Percentiles rank a stretch among this genome's conserved stretches.
These are phyloP conservation scores for Bipolaris gigantea DNA, from an alignment of 2,329 filamentous ascomycete genomes.

Conservation along the genomic window DNA sequence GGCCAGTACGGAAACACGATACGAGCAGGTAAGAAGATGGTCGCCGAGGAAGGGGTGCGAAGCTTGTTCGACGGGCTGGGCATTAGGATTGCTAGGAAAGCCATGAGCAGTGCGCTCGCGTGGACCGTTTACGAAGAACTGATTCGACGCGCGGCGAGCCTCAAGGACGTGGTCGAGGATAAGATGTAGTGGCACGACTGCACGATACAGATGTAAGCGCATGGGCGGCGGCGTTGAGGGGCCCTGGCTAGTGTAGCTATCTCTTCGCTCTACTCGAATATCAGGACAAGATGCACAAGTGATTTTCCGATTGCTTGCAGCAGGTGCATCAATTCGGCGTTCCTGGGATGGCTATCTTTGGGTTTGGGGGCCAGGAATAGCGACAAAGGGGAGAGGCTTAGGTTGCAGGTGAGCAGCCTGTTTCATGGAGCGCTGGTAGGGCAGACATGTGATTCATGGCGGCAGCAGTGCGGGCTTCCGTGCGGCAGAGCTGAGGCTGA, in stretches of 20 bases:
- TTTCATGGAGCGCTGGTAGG: slow-evolving; percentile 26
- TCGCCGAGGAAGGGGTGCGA: slow-evolving; percentile 76
- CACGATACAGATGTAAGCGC: slow-evolving; percentile 6
- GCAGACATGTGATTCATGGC: background rate
- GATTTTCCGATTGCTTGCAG: background rate
- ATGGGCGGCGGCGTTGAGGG: slow-evolving; percentile 10
- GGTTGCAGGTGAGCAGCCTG: slow-evolving; percentile 1
- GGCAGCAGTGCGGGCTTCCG: too few species aligned
- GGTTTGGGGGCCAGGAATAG: slow-evolving; percentile 4
- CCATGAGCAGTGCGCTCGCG: slow-evolving; percentile 87
- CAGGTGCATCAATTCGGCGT: background rate
- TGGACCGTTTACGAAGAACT: slow-evolving; percentile 98
- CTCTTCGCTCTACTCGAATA: slow-evolving; percentile 10
- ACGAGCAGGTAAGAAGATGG: slow-evolving; percentile 74
- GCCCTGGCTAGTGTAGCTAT: slow-evolving; percentile 4
- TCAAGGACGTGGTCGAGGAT: slow-evolving; percentile 34
- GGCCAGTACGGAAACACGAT: slow-evolving; percentile 79
- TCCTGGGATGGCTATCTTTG: background rate
- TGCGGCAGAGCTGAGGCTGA: slow-evolving; percentile 8
- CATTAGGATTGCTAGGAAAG: slow-evolving; percentile 86
- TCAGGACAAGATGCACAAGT: background rate
- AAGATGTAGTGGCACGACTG: slow-evolving; percentile 22
- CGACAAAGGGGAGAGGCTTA: slow-evolving; percentile 14
- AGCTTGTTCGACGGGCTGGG: slow-evolving; percentile 85
- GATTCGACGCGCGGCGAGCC: slow-evolving; percentile 69